These are phyloP conservation scores for Amaranthus tricolor DNA, from an alignment of 179 eudicot species.

Conservation along the genomic window DNA sequence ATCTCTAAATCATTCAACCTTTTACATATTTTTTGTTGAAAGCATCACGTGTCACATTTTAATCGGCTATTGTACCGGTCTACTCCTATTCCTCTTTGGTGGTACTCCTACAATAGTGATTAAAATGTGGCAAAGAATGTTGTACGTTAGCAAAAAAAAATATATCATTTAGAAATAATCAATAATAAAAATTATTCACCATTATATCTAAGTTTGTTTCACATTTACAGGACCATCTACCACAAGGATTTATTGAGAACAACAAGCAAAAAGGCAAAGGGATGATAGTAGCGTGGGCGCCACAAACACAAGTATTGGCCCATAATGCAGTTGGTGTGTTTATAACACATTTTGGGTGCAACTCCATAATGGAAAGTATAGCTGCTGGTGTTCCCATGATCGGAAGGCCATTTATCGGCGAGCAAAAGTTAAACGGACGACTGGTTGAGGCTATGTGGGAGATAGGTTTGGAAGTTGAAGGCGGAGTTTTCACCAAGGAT, in stretches of 20 bases:
- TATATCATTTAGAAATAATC: too few species aligned
- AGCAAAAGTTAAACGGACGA: slow-evolving; percentile 45
- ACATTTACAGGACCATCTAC: slow-evolving; percentile 29
- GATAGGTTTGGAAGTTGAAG: slow-evolving; percentile 45
- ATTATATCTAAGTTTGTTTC: not conserved
- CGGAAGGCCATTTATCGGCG: slow-evolving; percentile 60
- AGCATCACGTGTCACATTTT: too few species aligned
- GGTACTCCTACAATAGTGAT: too few species aligned
- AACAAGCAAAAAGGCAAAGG: slow-evolving; percentile 35
- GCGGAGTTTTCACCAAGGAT: slow-evolving; percentile 39
- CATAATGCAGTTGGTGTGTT: slow-evolving; percentile 46
- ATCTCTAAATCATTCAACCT: too few species aligned
- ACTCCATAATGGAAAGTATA: slow-evolving; percentile 54
- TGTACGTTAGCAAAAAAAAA: too few species aligned
- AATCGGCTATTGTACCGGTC: too few species aligned
- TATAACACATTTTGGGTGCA: slow-evolving; percentile 65
- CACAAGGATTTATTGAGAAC: slow-evolving; percentile 38
- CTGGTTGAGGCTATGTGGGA: slow-evolving; percentile 50
- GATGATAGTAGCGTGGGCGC: slow-evolving; percentile 59
- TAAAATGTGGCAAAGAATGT: too few species aligned
- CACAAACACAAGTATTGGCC: slow-evolving; percentile 43
- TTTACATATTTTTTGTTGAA: too few species aligned
- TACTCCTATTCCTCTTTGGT: too few species aligned
- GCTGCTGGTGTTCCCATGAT: slow-evolving; percentile 53
- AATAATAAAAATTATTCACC: too few species aligned